Percentiles rank a stretch among this genome's conserved stretches.
These are phyloP conservation scores for Populus euphratica DNA, from an alignment of 345 rosid genomes.

Conservation along the genomic window DNA sequence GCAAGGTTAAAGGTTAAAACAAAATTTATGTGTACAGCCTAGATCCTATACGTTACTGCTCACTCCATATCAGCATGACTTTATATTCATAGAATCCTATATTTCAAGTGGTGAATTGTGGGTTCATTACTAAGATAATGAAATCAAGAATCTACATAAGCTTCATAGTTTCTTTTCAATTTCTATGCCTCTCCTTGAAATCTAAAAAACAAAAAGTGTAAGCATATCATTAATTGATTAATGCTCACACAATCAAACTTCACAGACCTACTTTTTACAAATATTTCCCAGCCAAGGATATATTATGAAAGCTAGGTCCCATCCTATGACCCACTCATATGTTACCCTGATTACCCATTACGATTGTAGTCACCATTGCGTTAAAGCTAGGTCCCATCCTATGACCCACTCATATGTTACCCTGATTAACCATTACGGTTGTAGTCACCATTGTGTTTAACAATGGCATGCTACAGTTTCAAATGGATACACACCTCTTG, in stretches of 20 bases:
- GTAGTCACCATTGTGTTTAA: not conserved
- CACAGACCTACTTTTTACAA: not conserved
- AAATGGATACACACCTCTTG: constrained; percentile 63
- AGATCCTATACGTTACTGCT: not conserved
- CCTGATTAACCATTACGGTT: not conserved
- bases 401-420: not conserved
- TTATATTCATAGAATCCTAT: not conserved
- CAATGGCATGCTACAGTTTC: not conserved
- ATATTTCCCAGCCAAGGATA: not conserved
- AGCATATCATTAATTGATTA: not conserved
- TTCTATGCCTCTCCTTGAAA: not conserved
- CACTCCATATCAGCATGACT: not conserved
- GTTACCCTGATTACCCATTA: not conserved
- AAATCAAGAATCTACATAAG: not conserved
- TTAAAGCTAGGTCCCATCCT: not conserved
- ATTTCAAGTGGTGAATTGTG: not conserved
- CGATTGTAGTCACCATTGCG: not conserved
- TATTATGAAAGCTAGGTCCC: not conserved
- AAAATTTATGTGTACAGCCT: not conserved
- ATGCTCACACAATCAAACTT: not conserved
- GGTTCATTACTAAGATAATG: not conserved
- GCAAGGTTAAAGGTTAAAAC: not conserved
- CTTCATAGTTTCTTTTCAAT: not conserved
- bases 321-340: not conserved
- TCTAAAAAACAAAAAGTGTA: not conserved